A percentile compares a stretch with the other conserved stretches of the same genome.
phyloP scores from a whole-genome alignment of 2,329 filamentous ascomycete genomes.

The Atkinsonella texensis region DNA sequence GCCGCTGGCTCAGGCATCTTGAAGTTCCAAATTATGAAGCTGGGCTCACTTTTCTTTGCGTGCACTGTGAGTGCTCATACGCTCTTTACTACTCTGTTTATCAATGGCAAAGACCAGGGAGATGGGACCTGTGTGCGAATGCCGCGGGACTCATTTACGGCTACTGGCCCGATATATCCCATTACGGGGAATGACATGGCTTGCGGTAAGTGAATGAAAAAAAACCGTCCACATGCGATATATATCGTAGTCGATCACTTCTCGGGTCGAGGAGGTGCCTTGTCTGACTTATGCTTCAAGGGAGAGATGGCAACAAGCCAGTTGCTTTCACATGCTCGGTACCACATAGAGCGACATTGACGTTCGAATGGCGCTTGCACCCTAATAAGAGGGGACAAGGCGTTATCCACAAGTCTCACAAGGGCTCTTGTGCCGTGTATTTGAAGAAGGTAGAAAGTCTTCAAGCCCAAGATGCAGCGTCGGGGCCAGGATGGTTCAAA shows the following conservation, averaged over 20 bases:
- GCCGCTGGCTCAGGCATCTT: neutral
- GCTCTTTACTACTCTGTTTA: constrained; percentile 49
- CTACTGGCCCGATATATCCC: constrained; percentile 45
- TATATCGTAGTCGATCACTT: too few species aligned
- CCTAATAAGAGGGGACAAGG: constrained; percentile 42
- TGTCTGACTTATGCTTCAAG: constrained; percentile 15
- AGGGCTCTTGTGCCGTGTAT: constrained; percentile 62
- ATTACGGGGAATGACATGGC: constrained; percentile 53
- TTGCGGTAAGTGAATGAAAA: constrained; percentile 43
- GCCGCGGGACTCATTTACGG: constrained; percentile 37
- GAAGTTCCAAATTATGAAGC: constrained; percentile 20
- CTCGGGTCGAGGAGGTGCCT: neutral
- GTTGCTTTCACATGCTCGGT: constrained; percentile 38
- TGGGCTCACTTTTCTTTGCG: constrained; percentile 24
- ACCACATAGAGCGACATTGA: constrained; percentile 41
- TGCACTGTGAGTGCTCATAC: constrained; percentile 42
- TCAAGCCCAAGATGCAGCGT: constrained; percentile 31
- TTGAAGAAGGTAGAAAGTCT: constrained; percentile 56
- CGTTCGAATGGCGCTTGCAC: constrained; percentile 54
- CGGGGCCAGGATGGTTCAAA: constrained; percentile 66
- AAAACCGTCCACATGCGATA: too few species aligned
- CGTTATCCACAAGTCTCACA: constrained; percentile 47
- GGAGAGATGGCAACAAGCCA: constrained; percentile 29
- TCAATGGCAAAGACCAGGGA: constrained; percentile 52
- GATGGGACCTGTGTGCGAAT: constrained; percentile 62